phyloP scores from a whole-genome alignment of 495 filamentous ascomycete genomes.

The Daldinia decipiens region DNA sequence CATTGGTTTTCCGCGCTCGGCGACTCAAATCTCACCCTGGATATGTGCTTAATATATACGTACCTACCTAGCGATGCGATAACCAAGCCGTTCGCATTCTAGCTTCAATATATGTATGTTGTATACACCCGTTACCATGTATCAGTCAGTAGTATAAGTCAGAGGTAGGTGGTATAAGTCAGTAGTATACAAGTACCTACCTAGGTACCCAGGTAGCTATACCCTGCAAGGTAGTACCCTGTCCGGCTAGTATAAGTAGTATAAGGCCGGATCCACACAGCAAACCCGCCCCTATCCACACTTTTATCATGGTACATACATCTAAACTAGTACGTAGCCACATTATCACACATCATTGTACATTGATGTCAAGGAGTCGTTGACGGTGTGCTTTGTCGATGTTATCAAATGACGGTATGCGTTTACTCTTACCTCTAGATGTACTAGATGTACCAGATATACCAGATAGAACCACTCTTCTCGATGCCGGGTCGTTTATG shows the following conservation, averaged over 20 bases:
- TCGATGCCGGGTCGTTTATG: conserved; percentile 5
- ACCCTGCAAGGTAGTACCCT: conserved; percentile 21
- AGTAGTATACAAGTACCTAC: neutral
- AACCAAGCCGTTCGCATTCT: conserved; percentile 28
- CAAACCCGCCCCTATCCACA: conserved; percentile 31
- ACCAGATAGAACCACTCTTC: conserved; percentile 31
- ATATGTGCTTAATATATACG: conserved; percentile 5
- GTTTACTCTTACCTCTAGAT: conserved; percentile 17
- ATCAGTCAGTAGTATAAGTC: neutral
- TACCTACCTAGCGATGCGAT: conserved; percentile 27
- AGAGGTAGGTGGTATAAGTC: no score
- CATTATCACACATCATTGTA: conserved; percentile 47
- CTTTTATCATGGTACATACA: conserved; percentile 22
- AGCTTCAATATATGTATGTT: neutral
- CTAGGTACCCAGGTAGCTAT: neutral
- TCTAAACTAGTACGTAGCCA: conserved; percentile 35
- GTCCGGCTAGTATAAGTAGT: conserved; percentile 37
- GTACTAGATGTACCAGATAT: no score
- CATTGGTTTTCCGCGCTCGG: conserved; percentile 39
- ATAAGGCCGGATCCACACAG: conserved; percentile 40
- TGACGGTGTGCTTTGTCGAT: conserved; percentile 16
- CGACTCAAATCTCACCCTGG: conserved; percentile 26
- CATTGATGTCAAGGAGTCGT: conserved; percentile 30
- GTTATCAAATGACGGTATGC: conserved; percentile 24
- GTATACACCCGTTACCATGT: neutral